A percentile compares a stretch with the other conserved stretches of the same genome.
Conservation (phyloP, 257 asterid genomes). For the Perilla frutescens region DNA sequence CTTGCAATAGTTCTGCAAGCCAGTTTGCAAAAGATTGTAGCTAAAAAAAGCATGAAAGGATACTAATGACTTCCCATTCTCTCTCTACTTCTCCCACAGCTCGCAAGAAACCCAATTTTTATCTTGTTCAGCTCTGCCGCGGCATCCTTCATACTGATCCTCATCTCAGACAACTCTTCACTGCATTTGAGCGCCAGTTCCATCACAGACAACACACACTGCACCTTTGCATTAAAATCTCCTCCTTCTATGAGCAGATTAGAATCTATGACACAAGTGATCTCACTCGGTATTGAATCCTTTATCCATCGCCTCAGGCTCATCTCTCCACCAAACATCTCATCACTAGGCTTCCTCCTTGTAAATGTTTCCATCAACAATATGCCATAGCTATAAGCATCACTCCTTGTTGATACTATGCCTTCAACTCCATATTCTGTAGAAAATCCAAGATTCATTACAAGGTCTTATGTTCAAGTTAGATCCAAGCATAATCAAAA, state of each 20-base stretch:
- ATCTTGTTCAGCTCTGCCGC: conserved; percentile 31
- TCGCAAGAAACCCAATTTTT: conserved; percentile 22
- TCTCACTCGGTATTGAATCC: conserved; percentile 21
- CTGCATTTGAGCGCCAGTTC: conserved; percentile 40
- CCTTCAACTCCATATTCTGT: conserved; percentile 59
- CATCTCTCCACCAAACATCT: conserved; percentile 36
- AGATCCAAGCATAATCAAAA: not conserved
- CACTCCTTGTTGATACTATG: conserved; percentile 42
- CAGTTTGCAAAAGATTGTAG: not conserved
- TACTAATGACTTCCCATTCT: not conserved
- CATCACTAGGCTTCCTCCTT: conserved; percentile 45
- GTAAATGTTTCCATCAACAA: conserved; percentile 51
- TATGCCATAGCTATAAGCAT: conserved; percentile 50
- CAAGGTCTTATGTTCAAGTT: not conserved
- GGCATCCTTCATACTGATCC: conserved; percentile 42
- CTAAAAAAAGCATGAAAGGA: not conserved
- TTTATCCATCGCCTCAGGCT: conserved; percentile 43
- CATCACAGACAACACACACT: conserved; percentile 34
- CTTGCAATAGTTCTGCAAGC: too few species aligned
- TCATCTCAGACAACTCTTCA: conserved; percentile 25
- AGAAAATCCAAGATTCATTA: conserved; percentile 11
- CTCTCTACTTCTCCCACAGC: conserved; percentile 9
- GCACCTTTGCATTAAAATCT: conserved; percentile 23
- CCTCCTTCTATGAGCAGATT: conserved; percentile 36
- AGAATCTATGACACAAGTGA: conserved; percentile 29